Evolutionary conservation across 2,329 filamentous ascomycete species (phyloP), one percentile per base, ranked within the genome.

Genomic region (Exophiala phaeomuriformis): DNA sequence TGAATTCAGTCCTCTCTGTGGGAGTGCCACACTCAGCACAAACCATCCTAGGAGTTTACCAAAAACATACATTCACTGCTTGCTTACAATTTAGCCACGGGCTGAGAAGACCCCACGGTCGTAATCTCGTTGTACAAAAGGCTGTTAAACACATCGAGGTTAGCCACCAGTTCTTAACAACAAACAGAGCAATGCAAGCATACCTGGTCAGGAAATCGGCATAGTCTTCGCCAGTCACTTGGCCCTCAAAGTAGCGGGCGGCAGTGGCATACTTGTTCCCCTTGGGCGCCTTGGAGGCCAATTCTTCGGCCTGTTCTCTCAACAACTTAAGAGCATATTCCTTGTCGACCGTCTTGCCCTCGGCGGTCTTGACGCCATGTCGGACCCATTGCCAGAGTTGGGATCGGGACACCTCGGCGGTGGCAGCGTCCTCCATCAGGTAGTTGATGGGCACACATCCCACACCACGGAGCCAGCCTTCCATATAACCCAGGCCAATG

Each of bases 381-480:
- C 80, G 83, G 60, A 85, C 82, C 93, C 93, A 98, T 71, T 98
- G 93, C 91, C 91, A 95, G 43, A 98, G 80, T 77, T 98, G 93
- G 63, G 83, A 88, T 65, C 93, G 85, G 52, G 88, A 94, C 3
- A 98, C 93, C 72, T 98, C 93, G 47, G 93, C 93, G 1, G 93
- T 98, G 28, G 93, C 93, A 12, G 93, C 93, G 64, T 97, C 93
- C 76, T 98, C 93, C 91, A 97, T 97, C 52, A 97, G 79, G 71
- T 86, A 95, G 78, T 97, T 96, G 75, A 97, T 96, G 46, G 93
- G 93, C 49, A 97, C 90, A 66, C 93, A 98, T 53, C 93, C 93
- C 27, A 97, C 81, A 33, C 91, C 93, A 58, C 90, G 86, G 56
- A 97, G 78, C 93, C 93, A 98, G 58, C 89, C 93, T 75, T 98